phyloP scores from a whole-genome alignment of 2,329 filamentous ascomycete genomes.

The Fusarium concolor region DNA sequence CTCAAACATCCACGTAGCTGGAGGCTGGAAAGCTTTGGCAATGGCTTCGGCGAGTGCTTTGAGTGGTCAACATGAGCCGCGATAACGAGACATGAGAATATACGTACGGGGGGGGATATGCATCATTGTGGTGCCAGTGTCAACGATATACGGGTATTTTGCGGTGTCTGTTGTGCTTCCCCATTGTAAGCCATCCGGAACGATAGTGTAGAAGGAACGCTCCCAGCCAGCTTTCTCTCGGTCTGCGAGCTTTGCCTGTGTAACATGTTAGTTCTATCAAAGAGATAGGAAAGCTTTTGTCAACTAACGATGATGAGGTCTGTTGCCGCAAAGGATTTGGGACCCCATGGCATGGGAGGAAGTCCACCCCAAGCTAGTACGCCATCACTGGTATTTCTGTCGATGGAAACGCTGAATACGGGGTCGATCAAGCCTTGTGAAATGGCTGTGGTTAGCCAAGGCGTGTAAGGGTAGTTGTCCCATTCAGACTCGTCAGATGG shows the following conservation, averaged over 20 bases:
- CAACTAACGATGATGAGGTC: conserved; percentile 60
- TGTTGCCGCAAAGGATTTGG: conserved; percentile 49
- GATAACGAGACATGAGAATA: no score
- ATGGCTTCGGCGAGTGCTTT: conserved; percentile 61
- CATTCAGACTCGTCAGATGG: conserved; percentile 53
- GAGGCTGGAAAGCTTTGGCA: conserved; percentile 59
- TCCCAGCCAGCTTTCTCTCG: conserved; percentile 55
- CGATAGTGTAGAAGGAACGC: conserved; percentile 65
- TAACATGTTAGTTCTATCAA: background rate
- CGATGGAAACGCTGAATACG: conserved; percentile 61
- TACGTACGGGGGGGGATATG: conserved; percentile 61
- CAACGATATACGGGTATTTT: conserved; percentile 63
- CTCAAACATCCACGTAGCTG: conserved; percentile 59
- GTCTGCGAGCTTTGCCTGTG: conserved; percentile 58
- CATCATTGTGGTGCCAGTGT: conserved; percentile 64
- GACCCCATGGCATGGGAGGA: conserved; percentile 52
- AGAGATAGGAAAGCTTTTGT: no score
- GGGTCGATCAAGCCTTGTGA: conserved; percentile 59
- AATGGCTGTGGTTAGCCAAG: conserved; percentile 62
- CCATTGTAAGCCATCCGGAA: conserved; percentile 61
- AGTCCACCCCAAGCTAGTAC: conserved; percentile 61
- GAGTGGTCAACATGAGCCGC: background rate
- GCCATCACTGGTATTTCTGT: conserved; percentile 59
- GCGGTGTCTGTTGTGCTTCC: conserved; percentile 56
- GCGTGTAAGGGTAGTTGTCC: conserved; percentile 58